Percentiles rank a stretch among this genome's conserved stretches.
These are phyloP conservation scores for Neostapfia colusana DNA, from an alignment of 176 grass and related monocot species.

Conservation along the genomic window DNA sequence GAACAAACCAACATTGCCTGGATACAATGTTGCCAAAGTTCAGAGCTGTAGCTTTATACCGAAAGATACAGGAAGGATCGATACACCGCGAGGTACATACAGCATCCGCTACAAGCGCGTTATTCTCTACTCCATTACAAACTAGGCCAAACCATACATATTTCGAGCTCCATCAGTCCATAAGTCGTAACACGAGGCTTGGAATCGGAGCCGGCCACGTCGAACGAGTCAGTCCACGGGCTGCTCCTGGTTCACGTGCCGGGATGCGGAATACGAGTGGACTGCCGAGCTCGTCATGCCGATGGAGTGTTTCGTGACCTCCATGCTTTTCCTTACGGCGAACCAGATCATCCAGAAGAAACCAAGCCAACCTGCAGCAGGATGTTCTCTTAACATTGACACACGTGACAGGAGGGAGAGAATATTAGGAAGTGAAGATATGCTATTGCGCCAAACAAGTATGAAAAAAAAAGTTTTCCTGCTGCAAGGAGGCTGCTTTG, in stretches of 20 bases:
- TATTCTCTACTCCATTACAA: slow-evolving; percentile 5
- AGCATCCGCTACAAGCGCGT: not conserved
- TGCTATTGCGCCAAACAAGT: not conserved
- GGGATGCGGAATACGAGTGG: slow-evolving; percentile 60
- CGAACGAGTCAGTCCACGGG: not conserved
- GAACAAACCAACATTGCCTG: not conserved
- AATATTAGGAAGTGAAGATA: not conserved
- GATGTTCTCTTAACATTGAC: slow-evolving; percentile 1
- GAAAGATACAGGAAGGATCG: not conserved
- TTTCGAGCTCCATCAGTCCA: not conserved
- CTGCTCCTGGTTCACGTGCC: slow-evolving; percentile 35
- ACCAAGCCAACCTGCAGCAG: slow-evolving; percentile 69
- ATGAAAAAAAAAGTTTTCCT: not conserved
- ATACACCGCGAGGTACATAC: not conserved
- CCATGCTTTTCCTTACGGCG: slow-evolving; percentile 64
- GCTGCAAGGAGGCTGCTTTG: not conserved
- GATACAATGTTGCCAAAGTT: not conserved
- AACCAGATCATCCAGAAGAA: slow-evolving; percentile 83
- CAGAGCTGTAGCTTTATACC: not conserved
- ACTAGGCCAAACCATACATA: slow-evolving; percentile 21
- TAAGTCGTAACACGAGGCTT: not conserved
- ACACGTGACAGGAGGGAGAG: not conserved
- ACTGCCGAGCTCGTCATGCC: slow-evolving; percentile 58
- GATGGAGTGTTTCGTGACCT: slow-evolving; percentile 65
- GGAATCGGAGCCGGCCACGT: not conserved